A percentile compares a stretch with the other conserved stretches of the same genome.
phyloP scores from a whole-genome alignment of 192 early-diverging fungal species.

The Pecoramyces ruminantium region DNA sequence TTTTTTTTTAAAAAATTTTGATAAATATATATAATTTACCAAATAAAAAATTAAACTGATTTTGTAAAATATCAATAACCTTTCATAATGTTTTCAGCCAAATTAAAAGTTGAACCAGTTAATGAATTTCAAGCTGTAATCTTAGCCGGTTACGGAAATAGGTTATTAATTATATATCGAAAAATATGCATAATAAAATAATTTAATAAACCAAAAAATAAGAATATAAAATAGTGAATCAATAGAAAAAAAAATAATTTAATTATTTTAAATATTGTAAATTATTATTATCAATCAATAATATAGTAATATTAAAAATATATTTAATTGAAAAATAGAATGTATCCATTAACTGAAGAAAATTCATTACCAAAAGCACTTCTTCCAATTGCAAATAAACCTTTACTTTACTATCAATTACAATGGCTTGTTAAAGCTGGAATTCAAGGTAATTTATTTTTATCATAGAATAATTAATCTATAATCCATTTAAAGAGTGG shows the following conservation, averaged over 20 bases:
- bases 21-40: too few species aligned
- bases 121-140: constrained; percentile 53
- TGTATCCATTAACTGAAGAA: constrained; percentile 64
- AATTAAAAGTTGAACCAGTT: constrained; percentile 3
- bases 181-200: too few species aligned
- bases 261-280: too few species aligned
- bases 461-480: neutral
- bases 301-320: neutral
- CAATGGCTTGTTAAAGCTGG: constrained; percentile 85
- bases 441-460: constrained; percentile 33
- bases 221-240: too few species aligned
- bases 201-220: too few species aligned
- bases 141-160: constrained; percentile 40
- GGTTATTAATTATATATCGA: too few species aligned
- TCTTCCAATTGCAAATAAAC: constrained; percentile 83
- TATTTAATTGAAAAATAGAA: constrained; percentile 10
- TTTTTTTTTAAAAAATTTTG: too few species aligned
- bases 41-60: too few species aligned
- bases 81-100: neutral
- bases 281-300: too few species aligned
- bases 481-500: neutral
- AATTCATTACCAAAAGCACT: constrained; percentile 80
- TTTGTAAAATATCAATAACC: too few species aligned
- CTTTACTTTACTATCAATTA: constrained; percentile 83
- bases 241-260: too few species aligned